These are phyloP conservation scores for Zygosaccharomyces pseudorouxii DNA, from an alignment of 805 yeast genomes.

Conservation along the genomic window DNA sequence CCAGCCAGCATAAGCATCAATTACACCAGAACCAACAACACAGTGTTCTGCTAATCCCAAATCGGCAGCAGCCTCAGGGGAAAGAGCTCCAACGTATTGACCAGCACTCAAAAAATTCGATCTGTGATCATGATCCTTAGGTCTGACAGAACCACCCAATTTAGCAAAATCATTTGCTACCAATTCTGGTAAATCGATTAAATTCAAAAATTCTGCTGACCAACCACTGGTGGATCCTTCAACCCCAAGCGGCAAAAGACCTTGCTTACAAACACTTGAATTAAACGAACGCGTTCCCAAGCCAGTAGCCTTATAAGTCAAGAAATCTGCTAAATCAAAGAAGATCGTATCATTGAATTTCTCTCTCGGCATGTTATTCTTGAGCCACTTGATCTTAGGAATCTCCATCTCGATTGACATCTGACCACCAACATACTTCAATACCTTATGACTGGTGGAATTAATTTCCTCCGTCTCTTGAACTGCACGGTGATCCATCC, in stretches of 20 bases:
- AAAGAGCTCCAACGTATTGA: constrained; percentile 74
- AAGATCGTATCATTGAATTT: constrained; percentile 63
- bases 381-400: constrained; percentile 96
- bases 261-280: constrained; percentile 93
- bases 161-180: constrained; percentile 68
- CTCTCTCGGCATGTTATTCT: constrained; percentile 67
- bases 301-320: constrained; percentile 88
- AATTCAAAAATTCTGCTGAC: constrained; percentile 71
- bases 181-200: constrained; percentile 71
- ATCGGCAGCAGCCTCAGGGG: constrained; percentile 64
- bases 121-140: constrained; percentile 46
- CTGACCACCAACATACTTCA: constrained; percentile 92
- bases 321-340: constrained; percentile 86
- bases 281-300: constrained; percentile 82
- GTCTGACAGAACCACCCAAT: constrained; percentile 78
- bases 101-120: constrained; percentile 74
- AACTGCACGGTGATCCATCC: constrained; percentile 98
- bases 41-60: constrained; percentile 77
- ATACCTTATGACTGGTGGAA: constrained; percentile 68
- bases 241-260: constrained; percentile 87
- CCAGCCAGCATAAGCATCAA: constrained; percentile 99
- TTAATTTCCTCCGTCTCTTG: constrained; percentile 77
- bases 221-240: constrained; percentile 85
- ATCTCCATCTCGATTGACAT: constrained; percentile 99
- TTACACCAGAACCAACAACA: constrained; percentile 91